Percentiles rank a stretch among this genome's conserved stretches.
Conservation (phyloP, 2,329 filamentous ascomycete genomes). For the Ceratocystis destructans region DNA sequence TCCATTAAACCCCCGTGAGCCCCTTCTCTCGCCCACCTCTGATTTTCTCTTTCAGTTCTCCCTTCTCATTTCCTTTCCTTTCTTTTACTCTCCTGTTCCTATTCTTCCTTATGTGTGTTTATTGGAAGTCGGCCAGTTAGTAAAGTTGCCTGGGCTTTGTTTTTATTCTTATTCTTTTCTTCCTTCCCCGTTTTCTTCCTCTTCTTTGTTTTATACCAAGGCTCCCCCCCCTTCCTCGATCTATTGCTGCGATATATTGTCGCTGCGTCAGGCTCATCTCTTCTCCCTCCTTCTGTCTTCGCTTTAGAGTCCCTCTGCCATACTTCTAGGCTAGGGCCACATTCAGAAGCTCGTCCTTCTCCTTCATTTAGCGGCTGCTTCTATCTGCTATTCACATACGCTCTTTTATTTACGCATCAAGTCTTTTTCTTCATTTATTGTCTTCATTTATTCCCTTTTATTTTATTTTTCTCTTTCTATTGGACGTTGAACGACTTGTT, state of each 20-base stretch:
- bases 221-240: neutral
- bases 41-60: conserved; percentile 23
- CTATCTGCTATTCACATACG: neutral
- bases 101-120: neutral
- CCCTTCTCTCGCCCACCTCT: conserved; percentile 19
- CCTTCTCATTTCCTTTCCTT: conserved; percentile 25
- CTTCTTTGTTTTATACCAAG: neutral
- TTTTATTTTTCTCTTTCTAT: neutral
- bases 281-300: neutral
- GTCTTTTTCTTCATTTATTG: neutral
- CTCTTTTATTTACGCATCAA: conserved; percentile 2
- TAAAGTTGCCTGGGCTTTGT: neutral
- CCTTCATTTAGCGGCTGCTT: neutral
- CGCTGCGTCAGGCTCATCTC: neutral
- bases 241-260: neutral
- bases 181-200: neutral
- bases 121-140: neutral
- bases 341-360: neutral
- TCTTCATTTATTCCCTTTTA: neutral
- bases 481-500: neutral
- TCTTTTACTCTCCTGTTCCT: conserved; percentile 19
- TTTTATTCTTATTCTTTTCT: neutral
- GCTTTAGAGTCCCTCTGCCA: neutral
- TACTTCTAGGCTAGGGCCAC: neutral
- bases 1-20: conserved; percentile 16